Evolutionary conservation across 2,329 filamentous ascomycete genomes (phyloP).

Genomic region (Daldinia sp.): DNA sequence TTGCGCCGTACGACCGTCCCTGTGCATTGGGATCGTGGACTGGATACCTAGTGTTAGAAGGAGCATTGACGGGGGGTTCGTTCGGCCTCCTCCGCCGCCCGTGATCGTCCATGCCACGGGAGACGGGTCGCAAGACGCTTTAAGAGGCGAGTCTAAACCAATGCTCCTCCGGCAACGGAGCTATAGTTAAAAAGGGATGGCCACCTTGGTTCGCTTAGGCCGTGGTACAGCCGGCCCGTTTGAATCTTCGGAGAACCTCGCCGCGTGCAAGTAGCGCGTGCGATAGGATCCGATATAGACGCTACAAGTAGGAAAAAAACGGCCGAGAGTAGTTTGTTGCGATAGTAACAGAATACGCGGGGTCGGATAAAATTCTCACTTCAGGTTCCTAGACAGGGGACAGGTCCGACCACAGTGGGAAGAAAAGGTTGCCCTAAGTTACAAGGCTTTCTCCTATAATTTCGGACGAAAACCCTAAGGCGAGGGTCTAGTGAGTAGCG

Average conservation of each 20-base stretch:
- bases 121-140: conserved; percentile 64
- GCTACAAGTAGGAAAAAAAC: conserved; percentile 28
- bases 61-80: conserved; percentile 75
- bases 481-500: conserved; percentile 32
- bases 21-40: conserved; percentile 63
- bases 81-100: conserved; percentile 79
- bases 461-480: conserved; percentile 41
- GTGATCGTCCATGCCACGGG: conserved; percentile 82
- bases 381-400: conserved; percentile 37
- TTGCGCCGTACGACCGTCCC: conserved; percentile 58
- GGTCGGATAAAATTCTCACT: conserved; percentile 37
- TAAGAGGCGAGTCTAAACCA: conserved; percentile 72
- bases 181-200: conserved; percentile 68
- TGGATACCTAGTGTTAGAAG: conserved; percentile 66
- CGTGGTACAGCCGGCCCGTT: conserved; percentile 51
- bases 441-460: conserved; percentile 30
- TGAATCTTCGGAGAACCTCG: conserved; percentile 29
- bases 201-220: conserved; percentile 68
- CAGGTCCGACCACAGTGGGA: conserved; percentile 28
- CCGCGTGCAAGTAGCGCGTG: conserved; percentile 29
- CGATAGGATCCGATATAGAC: conserved; percentile 21
- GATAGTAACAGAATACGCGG: conserved; percentile 37
- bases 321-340: conserved; percentile 17
- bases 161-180: conserved; percentile 74
- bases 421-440: conserved; percentile 42